Base-by-base conservation (phyloP, 1,284 basidiomycete species). In the Marasmius fiardii region DNA sequence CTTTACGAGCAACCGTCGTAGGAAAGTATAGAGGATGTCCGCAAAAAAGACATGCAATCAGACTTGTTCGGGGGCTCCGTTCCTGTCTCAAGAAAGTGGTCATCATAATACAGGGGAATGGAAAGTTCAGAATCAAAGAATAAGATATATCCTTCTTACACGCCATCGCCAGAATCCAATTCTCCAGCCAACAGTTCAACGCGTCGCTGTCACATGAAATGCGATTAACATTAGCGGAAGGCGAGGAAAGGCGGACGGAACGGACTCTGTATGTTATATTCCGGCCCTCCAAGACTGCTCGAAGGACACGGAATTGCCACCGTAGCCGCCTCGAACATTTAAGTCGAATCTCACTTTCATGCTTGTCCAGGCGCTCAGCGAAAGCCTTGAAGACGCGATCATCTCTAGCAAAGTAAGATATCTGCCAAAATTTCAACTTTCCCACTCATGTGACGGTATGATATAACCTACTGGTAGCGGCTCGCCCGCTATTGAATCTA, bases 1-100 rank as follows among this genome's bases (percentile, higher is more conserved):
- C 89, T 90, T 87, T 87, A 88, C 83, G 77, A 89, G 88, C 89
- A 79, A 60, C 45, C n/a, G n/a, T n/a, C n/a, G n/a, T n/a, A n/a
- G n/a, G n/a, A n/a, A n/a, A n/a, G n/a, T n/a, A n/a, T n/a, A n/a
- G n/a, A n/a, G n/a, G n/a, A n/a, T n/a, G n/a, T n/a, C n/a, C n/a
- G n/a, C n/a, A n/a, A n/a, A 31, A 16, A 37, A 41, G 28, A 23
- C 10, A 45, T n/a, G n/a, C n/a, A n/a, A n/a, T n/a, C n/a, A n/a
- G 8, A 37, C 51, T 34, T 44, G 23, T 49, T 20, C n/a, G n/a
- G n/a, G n/a, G n/a, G n/a, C n/a, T n/a, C 35, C 54, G 52, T 58
- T 55, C 28, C 60, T 34, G 53, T 51, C 18, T 48, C 52, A 43
- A 57, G 50, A 34, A 16, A 41, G 39, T 48, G 35, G 51, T 54